A percentile compares a stretch with the other conserved stretches of the same genome.
These are phyloP conservation scores for Musa troglodytarum DNA, from an alignment of 176 grass and related monocot species.

Conservation along the genomic window DNA sequence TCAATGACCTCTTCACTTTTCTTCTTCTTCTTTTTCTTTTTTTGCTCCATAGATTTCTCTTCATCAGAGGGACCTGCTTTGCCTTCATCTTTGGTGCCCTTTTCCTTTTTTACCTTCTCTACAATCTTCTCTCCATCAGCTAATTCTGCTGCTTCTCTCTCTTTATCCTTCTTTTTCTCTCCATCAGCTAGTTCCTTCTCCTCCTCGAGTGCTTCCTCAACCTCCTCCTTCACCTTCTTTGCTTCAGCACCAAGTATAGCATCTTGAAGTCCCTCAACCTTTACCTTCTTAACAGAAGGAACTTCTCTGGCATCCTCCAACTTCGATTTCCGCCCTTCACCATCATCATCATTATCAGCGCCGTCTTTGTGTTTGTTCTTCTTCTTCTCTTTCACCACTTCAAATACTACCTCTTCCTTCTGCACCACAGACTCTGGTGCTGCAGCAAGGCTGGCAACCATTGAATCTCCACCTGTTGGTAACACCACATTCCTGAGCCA, in stretches of 20 bases:
- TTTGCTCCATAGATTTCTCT: constrained; percentile 14
- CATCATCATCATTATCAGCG: constrained; percentile 15
- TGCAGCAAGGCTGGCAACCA: constrained; percentile 69
- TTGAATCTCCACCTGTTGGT: constrained; percentile 60
- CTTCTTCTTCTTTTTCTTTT: constrained; percentile 72
- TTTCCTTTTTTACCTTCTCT: constrained; percentile 28
- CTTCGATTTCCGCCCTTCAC: constrained; percentile 23
- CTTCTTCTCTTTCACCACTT: constrained; percentile 25
- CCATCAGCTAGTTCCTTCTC: constrained; percentile 29
- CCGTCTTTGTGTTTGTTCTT: constrained; percentile 63
- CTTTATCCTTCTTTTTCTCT: constrained; percentile 60
- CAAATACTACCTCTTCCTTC: constrained; percentile 28
- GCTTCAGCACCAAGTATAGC: not conserved
- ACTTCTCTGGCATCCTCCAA: constrained; percentile 18
- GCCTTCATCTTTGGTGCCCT: constrained; percentile 30
- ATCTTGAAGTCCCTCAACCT: constrained; percentile 44
- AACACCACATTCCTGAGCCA: constrained; percentile 67
- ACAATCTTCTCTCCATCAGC: constrained; percentile 12
- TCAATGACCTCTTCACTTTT: constrained; percentile 25
- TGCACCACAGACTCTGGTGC: constrained; percentile 44
- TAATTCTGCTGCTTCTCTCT: constrained; percentile 21
- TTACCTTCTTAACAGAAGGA: constrained; percentile 50
- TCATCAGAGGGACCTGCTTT: not conserved
- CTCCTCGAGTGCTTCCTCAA: not conserved
- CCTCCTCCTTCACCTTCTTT: constrained; percentile 3